Percentiles rank a stretch among this genome's conserved stretches.
Evolutionary conservation across 495 filamentous ascomycete species (phyloP).

Genomic region (Rusavskia elegans): DNA sequence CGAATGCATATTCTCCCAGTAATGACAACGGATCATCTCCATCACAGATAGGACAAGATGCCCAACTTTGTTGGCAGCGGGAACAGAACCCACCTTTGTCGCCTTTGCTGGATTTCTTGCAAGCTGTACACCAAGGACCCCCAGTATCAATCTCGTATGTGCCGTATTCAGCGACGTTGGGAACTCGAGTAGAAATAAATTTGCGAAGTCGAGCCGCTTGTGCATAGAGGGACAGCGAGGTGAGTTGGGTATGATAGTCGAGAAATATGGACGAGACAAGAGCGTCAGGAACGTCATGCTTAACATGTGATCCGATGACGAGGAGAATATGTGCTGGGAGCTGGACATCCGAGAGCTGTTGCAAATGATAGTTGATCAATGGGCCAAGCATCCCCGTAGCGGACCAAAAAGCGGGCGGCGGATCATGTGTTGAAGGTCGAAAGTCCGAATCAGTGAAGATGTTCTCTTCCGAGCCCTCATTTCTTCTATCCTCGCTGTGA

Average conservation of each 20-base stretch:
- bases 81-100: conserved; percentile 27
- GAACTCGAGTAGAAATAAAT: conserved; percentile 40
- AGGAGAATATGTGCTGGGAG: conserved; percentile 31
- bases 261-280: conserved; percentile 21
- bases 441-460: conserved; percentile 10
- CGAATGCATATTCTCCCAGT: conserved; percentile 13
- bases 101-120: conserved; percentile 36
- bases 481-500: neutral
- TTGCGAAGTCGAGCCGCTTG: conserved; percentile 57
- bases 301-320: conserved; percentile 26
- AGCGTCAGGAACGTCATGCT: conserved; percentile 17
- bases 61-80: conserved; percentile 28
- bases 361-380: conserved; percentile 29
- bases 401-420: conserved; percentile 23
- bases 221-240: conserved; percentile 44
- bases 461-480: neutral
- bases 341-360: conserved; percentile 27
- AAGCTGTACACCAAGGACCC: conserved; percentile 32
- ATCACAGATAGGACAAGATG: conserved; percentile 23
- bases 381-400: conserved; percentile 29
- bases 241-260: conserved; percentile 46
- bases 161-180: conserved; percentile 42
- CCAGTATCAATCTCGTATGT: conserved; percentile 28
- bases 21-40: conserved; percentile 3
- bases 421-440: conserved; percentile 11